Evolutionary conservation across 176 grass and related monocot species (phyloP).

Genomic region (Phragmites australis): DNA sequence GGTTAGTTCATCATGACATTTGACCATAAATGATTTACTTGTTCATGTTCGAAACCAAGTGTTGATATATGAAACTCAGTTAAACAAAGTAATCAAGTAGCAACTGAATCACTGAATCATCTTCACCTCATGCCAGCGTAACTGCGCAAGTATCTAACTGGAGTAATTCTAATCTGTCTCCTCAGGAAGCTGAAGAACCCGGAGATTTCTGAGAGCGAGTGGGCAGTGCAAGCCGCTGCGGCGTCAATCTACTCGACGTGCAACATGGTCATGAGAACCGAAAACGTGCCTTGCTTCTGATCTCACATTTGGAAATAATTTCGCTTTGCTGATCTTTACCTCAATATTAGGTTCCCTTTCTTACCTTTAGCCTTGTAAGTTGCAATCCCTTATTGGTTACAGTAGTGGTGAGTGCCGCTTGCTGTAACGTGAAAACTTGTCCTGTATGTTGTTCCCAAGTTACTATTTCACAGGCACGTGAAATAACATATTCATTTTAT

Average conservation of each 20-base stretch:
- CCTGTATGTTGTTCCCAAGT: slow-evolving; percentile 25
- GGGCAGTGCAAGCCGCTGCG: slow-evolving; percentile 82
- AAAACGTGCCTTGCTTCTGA: slow-evolving; percentile 72
- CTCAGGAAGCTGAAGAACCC: slow-evolving; percentile 71
- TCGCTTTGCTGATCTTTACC: slow-evolving; percentile 37
- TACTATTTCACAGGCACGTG: slow-evolving; percentile 39
- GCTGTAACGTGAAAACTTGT: slow-evolving; percentile 40
- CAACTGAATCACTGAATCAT: background rate
- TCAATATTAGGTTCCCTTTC: slow-evolving; percentile 23
- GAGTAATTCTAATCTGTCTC: background rate
- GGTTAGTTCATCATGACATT: slow-evolving; percentile 40
- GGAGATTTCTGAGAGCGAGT: slow-evolving; percentile 65
- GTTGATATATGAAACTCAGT: background rate
- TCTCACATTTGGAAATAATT: slow-evolving; percentile 16
- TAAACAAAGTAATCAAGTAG: background rate
- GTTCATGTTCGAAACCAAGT: background rate
- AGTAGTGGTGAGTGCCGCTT: slow-evolving; percentile 34
- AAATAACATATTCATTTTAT: slow-evolving; percentile 36
- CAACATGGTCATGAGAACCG: slow-evolving; percentile 71
- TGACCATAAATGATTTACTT: background rate
- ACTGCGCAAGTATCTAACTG: slow-evolving; percentile 14
- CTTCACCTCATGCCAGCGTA: background rate
- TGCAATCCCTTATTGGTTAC: slow-evolving; percentile 28
- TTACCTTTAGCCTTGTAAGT: slow-evolving; percentile 19
- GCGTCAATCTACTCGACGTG: slow-evolving; percentile 96